Base-by-base conservation (phyloP, 169 alveolate species). In the Cryptosporidium tyzzeri region DNA sequence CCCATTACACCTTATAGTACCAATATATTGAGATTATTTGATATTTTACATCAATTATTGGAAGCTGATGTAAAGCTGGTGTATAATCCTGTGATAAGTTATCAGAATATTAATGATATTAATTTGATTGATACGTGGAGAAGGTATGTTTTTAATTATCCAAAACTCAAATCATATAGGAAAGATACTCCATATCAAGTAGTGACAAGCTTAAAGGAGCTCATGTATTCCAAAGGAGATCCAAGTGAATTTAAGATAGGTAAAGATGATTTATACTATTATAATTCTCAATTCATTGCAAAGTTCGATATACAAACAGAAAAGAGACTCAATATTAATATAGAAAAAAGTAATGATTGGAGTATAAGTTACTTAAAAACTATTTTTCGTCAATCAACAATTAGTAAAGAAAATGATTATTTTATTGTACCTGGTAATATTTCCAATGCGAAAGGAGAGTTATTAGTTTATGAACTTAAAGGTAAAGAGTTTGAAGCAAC, bases 121-220 rank as follows among this genome's bases (percentile, higher is more conserved):
- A 39, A 9, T 9, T 41, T 80, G 12, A 9, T 26, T 8, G 37
- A 80, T 62, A 61, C 75, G 31, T 80, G 89, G 89, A 39, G 73
- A 31, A 80, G 89, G 51, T 80, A 80, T 31, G 89, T 80, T 41
- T 80, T 80, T 65, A 80, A 80, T 26, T 80, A 80, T 41, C 89
- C 89, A 41, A 59, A 65, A 6, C 53, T 80, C 44, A 26, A 35
- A 14, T n/a, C n/a, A 33, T 35, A 80, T 55, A 31, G 16, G 12
- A 35, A 41, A 1, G 68, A 65, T 12, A 0, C 67, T n/a, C 16
- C 8, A 23, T 23, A 18, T 3, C 8, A 4, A 23, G 37, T n/a
- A 55, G 29, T 33, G 51, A 41, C 33, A 2, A 73, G 44, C 10
- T 73, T 73, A 35, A 39, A 53, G 18, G 73, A 62, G n/a, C 67